phyloP scores from a whole-genome alignment of 352 stramenopile genomes.

The Globisporangium cederbergense region DNA sequence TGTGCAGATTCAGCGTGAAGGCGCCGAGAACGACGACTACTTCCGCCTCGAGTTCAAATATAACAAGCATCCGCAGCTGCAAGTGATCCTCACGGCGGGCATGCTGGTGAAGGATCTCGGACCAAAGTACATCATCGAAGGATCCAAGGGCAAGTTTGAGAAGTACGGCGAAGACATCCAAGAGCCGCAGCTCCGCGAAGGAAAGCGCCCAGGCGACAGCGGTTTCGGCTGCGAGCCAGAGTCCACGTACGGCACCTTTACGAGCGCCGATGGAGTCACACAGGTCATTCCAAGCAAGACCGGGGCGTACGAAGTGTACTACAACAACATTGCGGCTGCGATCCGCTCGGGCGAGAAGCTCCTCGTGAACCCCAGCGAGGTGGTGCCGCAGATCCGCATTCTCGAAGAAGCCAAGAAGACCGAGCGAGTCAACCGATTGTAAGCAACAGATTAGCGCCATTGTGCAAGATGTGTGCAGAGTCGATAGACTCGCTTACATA shows the following conservation, averaged over 20 bases:
- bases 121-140: conserved; percentile 67
- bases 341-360: conserved; percentile 41
- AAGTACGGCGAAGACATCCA: conserved; percentile 72
- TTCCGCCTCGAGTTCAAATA: conserved; percentile 73
- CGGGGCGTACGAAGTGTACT: conserved; percentile 64
- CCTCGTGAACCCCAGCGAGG: conserved; percentile 45
- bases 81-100: conserved; percentile 61
- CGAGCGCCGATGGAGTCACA: conserved; percentile 18
- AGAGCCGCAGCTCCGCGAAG: conserved; percentile 53
- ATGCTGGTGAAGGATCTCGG: conserved; percentile 61
- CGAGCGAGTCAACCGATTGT: conserved; percentile 29
- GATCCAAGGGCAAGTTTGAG: conserved; percentile 42
- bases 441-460: background rate
- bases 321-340: conserved; percentile 67
- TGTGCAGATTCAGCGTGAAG: conserved; percentile 74
- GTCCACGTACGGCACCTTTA: conserved; percentile 43
- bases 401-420: conserved; percentile 66
- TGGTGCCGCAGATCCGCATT: conserved; percentile 70
- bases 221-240: conserved; percentile 53
- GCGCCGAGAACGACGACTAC: conserved; percentile 65
- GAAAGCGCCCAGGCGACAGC: conserved; percentile 42
- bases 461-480: too few relatives aligned
- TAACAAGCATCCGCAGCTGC: conserved; percentile 29
- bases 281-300: conserved; percentile 35
- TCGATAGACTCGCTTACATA: background rate